These are phyloP conservation scores for Boletus rubescentipes DNA, from an alignment of 768 basidiomycete genomes.

Conservation along the genomic window DNA sequence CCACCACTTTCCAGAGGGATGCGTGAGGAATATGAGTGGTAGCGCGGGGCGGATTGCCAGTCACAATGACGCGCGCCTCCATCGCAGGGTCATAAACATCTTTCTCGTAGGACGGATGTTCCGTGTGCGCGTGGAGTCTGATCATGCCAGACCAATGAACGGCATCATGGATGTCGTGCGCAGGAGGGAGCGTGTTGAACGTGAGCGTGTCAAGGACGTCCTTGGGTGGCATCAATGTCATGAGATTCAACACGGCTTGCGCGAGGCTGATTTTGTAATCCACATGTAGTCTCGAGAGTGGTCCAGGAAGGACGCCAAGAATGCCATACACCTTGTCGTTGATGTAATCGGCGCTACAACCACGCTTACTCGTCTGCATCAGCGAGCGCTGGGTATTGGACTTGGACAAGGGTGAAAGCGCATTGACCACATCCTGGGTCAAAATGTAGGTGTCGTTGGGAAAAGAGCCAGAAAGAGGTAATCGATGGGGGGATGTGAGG, in stretches of 20 bases:
- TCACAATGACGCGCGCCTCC: background rate
- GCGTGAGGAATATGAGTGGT: background rate
- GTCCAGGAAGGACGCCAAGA: slow-evolving; percentile 1
- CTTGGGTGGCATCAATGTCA: background rate
- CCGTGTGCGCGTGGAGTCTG: background rate
- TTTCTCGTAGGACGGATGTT: slow-evolving; percentile 6
- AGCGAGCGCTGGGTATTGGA: slow-evolving; percentile 4
- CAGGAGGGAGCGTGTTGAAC: slow-evolving; percentile 1
- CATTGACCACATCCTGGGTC: slow-evolving; percentile 3
- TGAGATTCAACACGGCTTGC: background rate
- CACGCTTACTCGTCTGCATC: slow-evolving; percentile 5
- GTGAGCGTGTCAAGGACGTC: slow-evolving; percentile 8
- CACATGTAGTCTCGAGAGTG: background rate
- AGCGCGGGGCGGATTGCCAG: background rate
- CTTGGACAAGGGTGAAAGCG: slow-evolving; percentile 1
- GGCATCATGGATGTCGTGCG: background rate
- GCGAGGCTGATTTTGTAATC: background rate
- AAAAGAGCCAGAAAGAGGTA: background rate
- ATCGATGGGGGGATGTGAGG: background rate
- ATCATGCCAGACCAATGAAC: slow-evolving; percentile 7
- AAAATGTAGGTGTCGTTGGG: background rate
- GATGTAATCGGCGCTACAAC: background rate
- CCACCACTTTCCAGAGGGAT: background rate
- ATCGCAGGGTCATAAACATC: background rate
- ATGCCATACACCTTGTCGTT: slow-evolving; percentile 7